These are phyloP conservation scores for Anisodus acutangulus DNA, from an alignment of 257 asterid genomes.

Conservation along the genomic window DNA sequence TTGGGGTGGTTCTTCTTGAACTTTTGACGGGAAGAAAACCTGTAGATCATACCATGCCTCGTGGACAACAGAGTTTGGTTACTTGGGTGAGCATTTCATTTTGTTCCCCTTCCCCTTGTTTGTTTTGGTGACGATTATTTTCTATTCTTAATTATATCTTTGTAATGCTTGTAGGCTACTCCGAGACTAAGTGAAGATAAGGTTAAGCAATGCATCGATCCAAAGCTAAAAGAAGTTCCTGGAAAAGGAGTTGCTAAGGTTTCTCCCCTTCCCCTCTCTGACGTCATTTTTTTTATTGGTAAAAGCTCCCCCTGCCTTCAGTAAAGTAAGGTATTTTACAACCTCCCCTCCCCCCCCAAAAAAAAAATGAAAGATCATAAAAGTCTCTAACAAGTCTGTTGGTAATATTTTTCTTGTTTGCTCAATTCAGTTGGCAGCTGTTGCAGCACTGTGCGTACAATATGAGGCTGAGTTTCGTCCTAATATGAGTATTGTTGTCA, in stretches of 20 bases:
- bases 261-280: slow-evolving; percentile 24
- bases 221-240: slow-evolving; percentile 79
- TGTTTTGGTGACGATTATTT: neutral
- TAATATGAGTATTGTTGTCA: slow-evolving; percentile 88
- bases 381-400: neutral
- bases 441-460: slow-evolving; percentile 90
- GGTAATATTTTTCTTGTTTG: neutral
- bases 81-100: slow-evolving; percentile 68
- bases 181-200: slow-evolving; percentile 92
- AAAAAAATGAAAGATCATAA: neutral
- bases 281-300: neutral
- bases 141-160: neutral
- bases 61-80: slow-evolving; percentile 92
- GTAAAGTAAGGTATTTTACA: neutral
- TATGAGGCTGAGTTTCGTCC: slow-evolving; percentile 94
- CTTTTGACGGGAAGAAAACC: slow-evolving; percentile 93
- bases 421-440: slow-evolving; percentile 77
- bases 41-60: slow-evolving; percentile 93
- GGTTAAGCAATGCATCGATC: slow-evolving; percentile 88
- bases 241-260: slow-evolving; percentile 96
- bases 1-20: slow-evolving; percentile 90
- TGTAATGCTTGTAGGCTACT: slow-evolving; percentile 61
- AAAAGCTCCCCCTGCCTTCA: neutral
- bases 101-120: neutral
- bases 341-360: neutral